A percentile compares a stretch with the other conserved stretches of the same genome.
Evolutionary conservation across 371 early-diverging fungal genomes (phyloP).

Genomic region (Mucor sp.): DNA sequence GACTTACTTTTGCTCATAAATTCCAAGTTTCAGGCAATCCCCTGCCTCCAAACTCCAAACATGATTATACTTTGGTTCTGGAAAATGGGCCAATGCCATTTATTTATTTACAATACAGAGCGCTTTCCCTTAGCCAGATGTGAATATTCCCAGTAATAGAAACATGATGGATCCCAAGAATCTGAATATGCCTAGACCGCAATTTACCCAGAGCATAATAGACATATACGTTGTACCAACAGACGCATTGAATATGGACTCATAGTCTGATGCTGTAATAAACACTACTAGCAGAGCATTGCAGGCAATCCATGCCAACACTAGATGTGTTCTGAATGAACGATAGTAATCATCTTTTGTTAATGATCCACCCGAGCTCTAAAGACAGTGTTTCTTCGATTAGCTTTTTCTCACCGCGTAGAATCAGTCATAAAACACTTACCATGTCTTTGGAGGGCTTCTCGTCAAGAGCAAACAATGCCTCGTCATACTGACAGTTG

Average conservation of each 20-base stretch:
- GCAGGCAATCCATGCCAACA: constrained; percentile 85
- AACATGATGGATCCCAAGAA: constrained; percentile 81
- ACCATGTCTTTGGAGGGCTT: constrained; percentile 13
- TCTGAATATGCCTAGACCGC: constrained; percentile 75
- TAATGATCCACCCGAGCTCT: constrained; percentile 13
- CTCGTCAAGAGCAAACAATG: constrained; percentile 56
- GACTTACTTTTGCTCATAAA: too few species aligned
- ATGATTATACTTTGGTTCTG: too few species aligned
- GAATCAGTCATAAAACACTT: not conserved
- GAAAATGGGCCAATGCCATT: too few species aligned
- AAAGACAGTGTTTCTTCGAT: not conserved
- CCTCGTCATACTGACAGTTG: constrained; percentile 73
- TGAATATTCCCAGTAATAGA: constrained; percentile 55
- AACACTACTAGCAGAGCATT: constrained; percentile 77
- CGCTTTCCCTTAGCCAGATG: constrained; percentile 17
- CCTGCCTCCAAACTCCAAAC: too few species aligned
- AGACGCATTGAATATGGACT: constrained; percentile 28
- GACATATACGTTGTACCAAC: constrained; percentile 72
- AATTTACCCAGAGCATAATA: constrained; percentile 87
- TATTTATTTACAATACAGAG: not conserved
- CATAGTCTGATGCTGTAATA: constrained; percentile 46
- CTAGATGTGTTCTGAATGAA: constrained; percentile 78
- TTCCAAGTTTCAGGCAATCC: too few species aligned
- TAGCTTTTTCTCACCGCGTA: constrained; percentile 2
- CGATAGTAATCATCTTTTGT: constrained; percentile 84